Evolutionary conservation across 2,329 filamentous ascomycete species (phyloP).

Genomic region (Cordyceps farinosa): DNA sequence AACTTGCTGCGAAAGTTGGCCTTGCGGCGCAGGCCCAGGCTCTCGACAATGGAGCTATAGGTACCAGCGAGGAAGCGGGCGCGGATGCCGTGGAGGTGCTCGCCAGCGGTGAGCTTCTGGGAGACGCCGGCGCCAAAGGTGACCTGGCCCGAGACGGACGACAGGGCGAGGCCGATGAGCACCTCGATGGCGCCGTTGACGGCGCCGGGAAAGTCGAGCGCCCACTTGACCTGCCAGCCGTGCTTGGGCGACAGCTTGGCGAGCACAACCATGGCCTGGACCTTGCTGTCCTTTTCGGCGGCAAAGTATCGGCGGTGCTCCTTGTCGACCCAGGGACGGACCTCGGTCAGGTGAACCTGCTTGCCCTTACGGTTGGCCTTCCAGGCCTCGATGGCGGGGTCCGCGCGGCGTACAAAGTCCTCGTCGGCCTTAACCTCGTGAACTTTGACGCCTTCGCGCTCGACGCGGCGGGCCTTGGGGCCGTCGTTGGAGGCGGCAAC

Average conservation of each 20-base stretch:
- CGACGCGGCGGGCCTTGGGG: slow-evolving; percentile 74
- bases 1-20: slow-evolving; percentile 89
- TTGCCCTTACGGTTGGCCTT: slow-evolving; percentile 72
- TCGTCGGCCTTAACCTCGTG: slow-evolving; percentile 67
- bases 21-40: slow-evolving; percentile 79
- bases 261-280: slow-evolving; percentile 76
- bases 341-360: slow-evolving; percentile 87
- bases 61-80: slow-evolving; percentile 78
- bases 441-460: slow-evolving; percentile 80
- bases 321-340: slow-evolving; percentile 81
- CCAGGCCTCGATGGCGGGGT: slow-evolving; percentile 76
- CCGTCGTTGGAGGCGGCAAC: slow-evolving; percentile 58
- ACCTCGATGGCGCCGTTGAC: slow-evolving; percentile 86
- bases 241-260: slow-evolving; percentile 75
- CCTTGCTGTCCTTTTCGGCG: slow-evolving; percentile 68
- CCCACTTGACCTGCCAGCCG: slow-evolving; percentile 94
- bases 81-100: slow-evolving; percentile 75
- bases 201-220: slow-evolving; percentile 84
- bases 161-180: slow-evolving; percentile 68
- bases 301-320: slow-evolving; percentile 84
- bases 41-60: slow-evolving; percentile 77
- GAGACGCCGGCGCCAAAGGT: slow-evolving; percentile 87
- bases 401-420: slow-evolving; percentile 65
- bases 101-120: slow-evolving; percentile 68
- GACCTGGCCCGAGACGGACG: slow-evolving; percentile 51